phyloP scores from a whole-genome alignment of 1,284 basidiomycete genomes.

The Boletus hoseneyae region DNA sequence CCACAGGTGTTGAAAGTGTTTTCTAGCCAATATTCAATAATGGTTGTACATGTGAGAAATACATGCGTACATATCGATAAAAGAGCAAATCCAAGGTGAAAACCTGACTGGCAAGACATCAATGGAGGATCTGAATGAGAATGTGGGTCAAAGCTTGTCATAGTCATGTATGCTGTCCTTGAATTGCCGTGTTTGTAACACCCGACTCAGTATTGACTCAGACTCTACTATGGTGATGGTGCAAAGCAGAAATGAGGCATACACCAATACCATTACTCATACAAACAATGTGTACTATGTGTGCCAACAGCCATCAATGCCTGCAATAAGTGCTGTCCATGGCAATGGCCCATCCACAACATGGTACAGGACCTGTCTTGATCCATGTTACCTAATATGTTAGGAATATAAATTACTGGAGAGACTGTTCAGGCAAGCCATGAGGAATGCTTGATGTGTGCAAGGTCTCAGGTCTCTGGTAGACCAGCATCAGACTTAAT shows the following conservation, averaged over 20 bases:
- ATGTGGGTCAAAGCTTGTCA: constrained; percentile 15
- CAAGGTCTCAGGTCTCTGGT: too few species aligned
- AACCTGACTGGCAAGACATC: constrained; percentile 31
- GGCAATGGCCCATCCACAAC: too few species aligned
- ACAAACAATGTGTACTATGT: constrained; percentile 8
- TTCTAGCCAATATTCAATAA: constrained; percentile 36
- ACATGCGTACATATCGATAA: too few species aligned
- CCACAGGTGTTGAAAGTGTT: constrained; percentile 71
- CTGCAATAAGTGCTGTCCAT: too few species aligned
- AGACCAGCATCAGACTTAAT: too few species aligned
- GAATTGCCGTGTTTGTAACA: constrained; percentile 25
- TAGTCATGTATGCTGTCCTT: constrained; percentile 35
- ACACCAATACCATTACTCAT: too few species aligned
- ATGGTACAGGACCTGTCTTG: too few species aligned
- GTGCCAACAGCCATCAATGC: background rate
- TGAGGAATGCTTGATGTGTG: too few species aligned
- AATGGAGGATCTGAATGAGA: background rate
- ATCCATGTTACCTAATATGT: too few species aligned
- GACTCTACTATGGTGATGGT: background rate
- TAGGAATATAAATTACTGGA: background rate
- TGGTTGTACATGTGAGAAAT: too few species aligned
- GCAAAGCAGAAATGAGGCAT: too few species aligned
- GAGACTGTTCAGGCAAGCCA: too few species aligned
- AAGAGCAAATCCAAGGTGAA: constrained; percentile 14
- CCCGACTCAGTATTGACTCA: background rate